Percentiles rank a stretch among this genome's conserved stretches.
These are phyloP conservation scores for Mycena alexandri DNA, from an alignment of 768 basidiomycete species.

Conservation along the genomic window DNA sequence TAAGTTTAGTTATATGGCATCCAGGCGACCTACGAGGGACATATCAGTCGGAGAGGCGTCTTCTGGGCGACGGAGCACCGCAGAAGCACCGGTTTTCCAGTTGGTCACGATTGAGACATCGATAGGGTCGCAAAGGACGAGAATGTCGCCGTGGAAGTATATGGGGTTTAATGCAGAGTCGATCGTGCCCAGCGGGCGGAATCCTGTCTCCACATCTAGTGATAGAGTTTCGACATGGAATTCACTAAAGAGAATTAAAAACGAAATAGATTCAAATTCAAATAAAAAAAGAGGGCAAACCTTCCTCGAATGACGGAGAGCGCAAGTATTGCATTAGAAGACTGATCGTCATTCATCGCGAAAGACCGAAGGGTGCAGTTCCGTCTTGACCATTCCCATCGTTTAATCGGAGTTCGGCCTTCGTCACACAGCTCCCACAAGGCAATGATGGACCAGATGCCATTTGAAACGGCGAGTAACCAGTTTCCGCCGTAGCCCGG, in stretches of 20 bases:
- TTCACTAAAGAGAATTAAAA: slow-evolving; percentile 45
- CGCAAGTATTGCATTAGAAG: slow-evolving; percentile 63
- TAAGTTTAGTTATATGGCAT: background rate
- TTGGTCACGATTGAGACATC: slow-evolving; percentile 64
- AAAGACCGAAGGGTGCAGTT: slow-evolving; percentile 67
- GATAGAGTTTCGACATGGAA: slow-evolving; percentile 51
- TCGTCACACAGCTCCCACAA: slow-evolving; percentile 62
- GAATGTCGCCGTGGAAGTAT: slow-evolving; percentile 61
- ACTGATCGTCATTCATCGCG: slow-evolving; percentile 60
- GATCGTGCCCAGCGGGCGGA: slow-evolving; percentile 52
- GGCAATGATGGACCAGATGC: slow-evolving; percentile 71
- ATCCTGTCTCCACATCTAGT: slow-evolving; percentile 39
- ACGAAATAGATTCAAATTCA: background rate
- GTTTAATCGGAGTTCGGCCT: slow-evolving; percentile 40
- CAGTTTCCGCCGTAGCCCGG: slow-evolving; percentile 58
- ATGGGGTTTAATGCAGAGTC: slow-evolving; percentile 60
- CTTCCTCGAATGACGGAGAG: slow-evolving; percentile 60
- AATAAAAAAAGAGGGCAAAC: slow-evolving; percentile 50
- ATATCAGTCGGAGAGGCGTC: slow-evolving; percentile 49
- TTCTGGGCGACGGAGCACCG: slow-evolving; percentile 55
- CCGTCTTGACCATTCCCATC: slow-evolving; percentile 66
- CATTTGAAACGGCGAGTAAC: slow-evolving; percentile 67
- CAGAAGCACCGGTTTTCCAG: slow-evolving; percentile 63
- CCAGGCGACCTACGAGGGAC: background rate
- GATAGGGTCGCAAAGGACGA: slow-evolving; percentile 63